Evolutionary conservation across 1,284 basidiomycete genomes (phyloP).

Genomic region (Trametes polyzona): DNA sequence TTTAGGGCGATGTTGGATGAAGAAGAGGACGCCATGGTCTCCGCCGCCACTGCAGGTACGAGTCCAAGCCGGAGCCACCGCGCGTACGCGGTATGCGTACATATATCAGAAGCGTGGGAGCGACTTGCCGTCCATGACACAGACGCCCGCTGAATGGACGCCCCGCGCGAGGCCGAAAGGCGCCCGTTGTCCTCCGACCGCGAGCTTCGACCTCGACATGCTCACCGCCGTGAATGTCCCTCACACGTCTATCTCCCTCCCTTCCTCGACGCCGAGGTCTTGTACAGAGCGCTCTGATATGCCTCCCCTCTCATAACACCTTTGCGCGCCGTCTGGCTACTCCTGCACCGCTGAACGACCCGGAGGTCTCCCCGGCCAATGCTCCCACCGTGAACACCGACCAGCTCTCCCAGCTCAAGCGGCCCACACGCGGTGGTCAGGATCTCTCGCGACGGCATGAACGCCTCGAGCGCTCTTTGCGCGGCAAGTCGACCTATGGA

Average conservation of each 20-base stretch:
- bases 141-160: background rate
- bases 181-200: background rate
- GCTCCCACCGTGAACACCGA: slow-evolving; percentile 10
- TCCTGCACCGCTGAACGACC: slow-evolving; percentile 9
- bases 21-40: slow-evolving; percentile 33
- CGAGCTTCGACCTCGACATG: slow-evolving; percentile 20
- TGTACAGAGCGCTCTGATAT: background rate
- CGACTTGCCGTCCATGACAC: background rate
- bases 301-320: background rate
- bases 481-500: slow-evolving; percentile 47
- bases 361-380: slow-evolving; percentile 1
- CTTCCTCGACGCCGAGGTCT: slow-evolving; percentile 5
- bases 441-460: slow-evolving; percentile 57
- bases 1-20: slow-evolving; percentile 63
- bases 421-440: slow-evolving; percentile 42
- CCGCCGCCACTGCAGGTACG: slow-evolving; percentile 8
- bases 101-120: slow-evolving; percentile 15
- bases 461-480: slow-evolving; percentile 56
- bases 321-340: background rate
- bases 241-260: slow-evolving; percentile 10
- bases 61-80: slow-evolving; percentile 9
- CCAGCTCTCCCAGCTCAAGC: slow-evolving; percentile 20
- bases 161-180: background rate
- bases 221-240: slow-evolving; percentile 24
- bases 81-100: slow-evolving; percentile 6